Evolutionary conservation across 225 moss, liverwort and hornwort genomes (phyloP), one percentile per base, ranked within the genome.

Genomic region (Neckera pumila): DNA sequence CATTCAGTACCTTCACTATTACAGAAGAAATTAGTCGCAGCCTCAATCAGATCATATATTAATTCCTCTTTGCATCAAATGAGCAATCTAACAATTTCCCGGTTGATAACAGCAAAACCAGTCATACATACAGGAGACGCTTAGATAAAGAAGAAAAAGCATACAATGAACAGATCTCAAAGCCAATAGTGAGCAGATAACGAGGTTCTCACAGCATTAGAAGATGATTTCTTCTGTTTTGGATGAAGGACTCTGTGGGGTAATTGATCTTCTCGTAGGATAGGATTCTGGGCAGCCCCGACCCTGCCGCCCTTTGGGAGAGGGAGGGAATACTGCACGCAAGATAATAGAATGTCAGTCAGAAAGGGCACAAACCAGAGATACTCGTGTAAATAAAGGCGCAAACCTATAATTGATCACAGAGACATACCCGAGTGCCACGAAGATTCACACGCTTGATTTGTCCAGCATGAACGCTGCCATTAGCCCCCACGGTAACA

Each of bases 231-330:
- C 91, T 94, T 97, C 65, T 92, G 87, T 86, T 92, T 96, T 33
- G 94, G 93, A 87, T 95, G 90, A 30, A 95, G 95, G 71, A 95
- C 94, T 90, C 93, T 92, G 53, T 92, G 90, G 63, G 96, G 97
- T 85, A 99, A 85, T 79, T 99, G 99, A 85, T 99, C 99, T 86
- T 99, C 99, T 67, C 99, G 89, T 26, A 97, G 76, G 57, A 99
- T 95, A 49, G 99, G 97, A 86, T 97, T 99, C 81, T 93, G 92
- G 10, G 90, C 86, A 81, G 95, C 98, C 89, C 98, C 98, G 90
- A 96, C 88, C 90, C 97, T 93, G 87, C 99, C 99, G 66, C 99
- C 97, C 88, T 96, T 99, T 1, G 99, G 97, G 81, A 95, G 88
- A 84, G 99, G 99, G 76, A 99, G 91, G 11, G 97, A 99, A 93